Evolutionary conservation across 225 moss, liverwort and hornwort genomes (phyloP).

Genomic region (Pseudisothecium myosuroides): DNA sequence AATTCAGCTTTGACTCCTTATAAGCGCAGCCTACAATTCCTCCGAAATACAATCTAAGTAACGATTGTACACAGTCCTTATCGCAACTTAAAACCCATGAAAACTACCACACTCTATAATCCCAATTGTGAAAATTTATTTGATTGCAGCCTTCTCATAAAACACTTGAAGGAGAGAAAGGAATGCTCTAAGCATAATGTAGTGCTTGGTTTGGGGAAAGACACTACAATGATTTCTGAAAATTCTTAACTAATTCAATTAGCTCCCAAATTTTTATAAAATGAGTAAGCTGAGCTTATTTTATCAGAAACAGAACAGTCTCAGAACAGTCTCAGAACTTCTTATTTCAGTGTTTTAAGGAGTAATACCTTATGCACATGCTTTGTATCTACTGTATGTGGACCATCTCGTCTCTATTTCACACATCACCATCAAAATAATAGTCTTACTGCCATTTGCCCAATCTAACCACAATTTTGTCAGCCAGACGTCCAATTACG

Average conservation of each 20-base stretch:
- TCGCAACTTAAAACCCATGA: neutral
- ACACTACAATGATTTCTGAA: no score
- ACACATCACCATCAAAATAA: neutral
- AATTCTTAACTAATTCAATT: neutral
- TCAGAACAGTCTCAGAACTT: neutral
- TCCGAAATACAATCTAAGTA: neutral
- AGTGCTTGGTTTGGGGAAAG: neutral
- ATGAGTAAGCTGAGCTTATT: no score
- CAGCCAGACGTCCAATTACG: neutral
- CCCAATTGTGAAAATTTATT: neutral
- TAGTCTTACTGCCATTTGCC: neutral
- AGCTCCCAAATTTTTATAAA: neutral
- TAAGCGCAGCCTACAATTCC: neutral
- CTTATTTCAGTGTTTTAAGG: neutral
- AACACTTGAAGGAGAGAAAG: neutral
- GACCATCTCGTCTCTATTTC: neutral
- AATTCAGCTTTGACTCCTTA: neutral
- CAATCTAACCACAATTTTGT: neutral
- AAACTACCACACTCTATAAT: neutral
- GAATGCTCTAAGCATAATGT: neutral
- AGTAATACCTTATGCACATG: neutral
- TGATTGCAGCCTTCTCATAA: neutral
- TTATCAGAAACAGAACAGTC: neutral
- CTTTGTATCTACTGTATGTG: neutral
- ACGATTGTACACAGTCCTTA: neutral